Conservation (phyloP, 2,329 filamentous ascomycete genomes). For the Colletotrichum karsti region DNA sequence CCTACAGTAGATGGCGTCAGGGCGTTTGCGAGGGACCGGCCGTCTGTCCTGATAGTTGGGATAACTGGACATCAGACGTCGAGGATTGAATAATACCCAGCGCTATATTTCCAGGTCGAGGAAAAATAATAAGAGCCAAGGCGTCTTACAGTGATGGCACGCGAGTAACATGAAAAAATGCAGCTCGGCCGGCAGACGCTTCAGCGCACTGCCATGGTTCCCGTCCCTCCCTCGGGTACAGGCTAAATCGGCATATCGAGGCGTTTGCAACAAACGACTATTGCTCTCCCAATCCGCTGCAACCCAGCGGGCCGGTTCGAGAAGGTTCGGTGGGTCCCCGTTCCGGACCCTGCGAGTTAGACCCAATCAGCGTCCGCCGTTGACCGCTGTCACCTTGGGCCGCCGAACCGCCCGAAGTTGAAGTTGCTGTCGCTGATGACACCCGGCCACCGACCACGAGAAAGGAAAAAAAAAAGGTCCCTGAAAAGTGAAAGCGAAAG, state of each 20-base stretch:
- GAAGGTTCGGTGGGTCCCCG: constrained; percentile 53
- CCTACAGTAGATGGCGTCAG: constrained; percentile 4
- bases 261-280: constrained; percentile 42
- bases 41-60: neutral
- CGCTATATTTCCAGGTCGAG: neutral
- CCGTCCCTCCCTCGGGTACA: neutral
- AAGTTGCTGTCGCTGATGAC: constrained; percentile 9
- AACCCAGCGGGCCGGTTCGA: constrained; percentile 43
- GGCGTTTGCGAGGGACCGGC: constrained; percentile 1
- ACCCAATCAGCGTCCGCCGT: constrained; percentile 1
- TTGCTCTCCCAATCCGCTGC: constrained; percentile 4
- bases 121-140: neutral
- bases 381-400: constrained; percentile 8
- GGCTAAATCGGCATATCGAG: constrained; percentile 37
- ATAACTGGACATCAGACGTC: neutral
- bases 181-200: neutral
- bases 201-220: neutral
- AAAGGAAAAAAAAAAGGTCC: neutral
- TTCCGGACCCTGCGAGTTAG: constrained; percentile 2
- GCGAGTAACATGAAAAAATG: neutral
- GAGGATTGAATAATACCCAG: neutral
- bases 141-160: neutral
- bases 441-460: neutral
- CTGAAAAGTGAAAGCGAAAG: neutral
- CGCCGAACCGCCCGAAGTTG: constrained; percentile 27